Evolutionary conservation across 192 early-diverging fungal genomes (phyloP), one percentile per base, ranked within the genome.

Genomic region (Umbelopsis vinacea): DNA sequence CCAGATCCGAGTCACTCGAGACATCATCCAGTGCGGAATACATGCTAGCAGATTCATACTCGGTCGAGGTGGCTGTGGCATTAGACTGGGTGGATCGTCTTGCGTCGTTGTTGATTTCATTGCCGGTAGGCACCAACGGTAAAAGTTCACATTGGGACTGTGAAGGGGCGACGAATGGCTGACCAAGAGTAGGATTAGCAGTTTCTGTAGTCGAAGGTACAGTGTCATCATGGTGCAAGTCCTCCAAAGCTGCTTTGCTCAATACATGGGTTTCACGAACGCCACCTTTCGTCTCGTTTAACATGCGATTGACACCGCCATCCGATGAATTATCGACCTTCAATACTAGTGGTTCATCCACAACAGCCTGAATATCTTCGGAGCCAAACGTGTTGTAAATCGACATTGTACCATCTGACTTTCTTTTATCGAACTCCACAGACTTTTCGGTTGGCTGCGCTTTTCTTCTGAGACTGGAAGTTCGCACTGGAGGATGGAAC

Each of bases 1-100:
- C 60, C 9, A 43, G 46, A 46, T 81, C 72, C 23, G 69, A 53
- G 19, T 70, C 63, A 11, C 66, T 48, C 15, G 48, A 68, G 22
- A 47, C 17, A 38, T 50, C 53, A 35, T 60, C 46, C 21, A 40
- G 19, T n/a, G 45, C 45, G 21, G 69, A 21, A 6, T 48, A 38
- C 37, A 54, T 70, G 21, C 21, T 73, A 21, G 45, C 45, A n/a
- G 24, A 46, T 67, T 46, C 43, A 17, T 63, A 63, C 12, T 63
- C 57, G 3, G 57, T 35, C 4, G 57, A 37, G n/a, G 57, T 63
- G 2, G 33, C 57, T 5, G 57, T 63, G 5, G 26, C 33, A 19
- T 14, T 63, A 6, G 57, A 63, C 19, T 63, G 57, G 2, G 57
- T 63, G 7, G 57, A 63, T 33, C 57, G 10, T 63, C 57, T 29